Percentiles rank a stretch among this genome's conserved stretches.
phyloP scores from a whole-genome alignment of 257 asterid genomes.

The Haberlea rhodopensis region DNA sequence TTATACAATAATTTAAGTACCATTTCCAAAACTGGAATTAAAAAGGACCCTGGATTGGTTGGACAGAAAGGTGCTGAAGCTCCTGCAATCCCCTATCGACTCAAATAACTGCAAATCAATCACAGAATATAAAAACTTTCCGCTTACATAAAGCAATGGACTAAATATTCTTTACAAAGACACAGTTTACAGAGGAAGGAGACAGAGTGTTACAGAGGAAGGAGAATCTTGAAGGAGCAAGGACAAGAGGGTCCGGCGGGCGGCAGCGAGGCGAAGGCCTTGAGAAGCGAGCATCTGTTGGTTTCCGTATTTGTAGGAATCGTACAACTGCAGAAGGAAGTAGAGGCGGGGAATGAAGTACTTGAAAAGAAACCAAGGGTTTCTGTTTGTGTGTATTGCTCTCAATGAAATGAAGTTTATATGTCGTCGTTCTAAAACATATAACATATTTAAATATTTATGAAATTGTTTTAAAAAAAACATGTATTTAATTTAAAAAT shows the following conservation, averaged over 20 bases:
- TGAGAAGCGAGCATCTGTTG: constrained; percentile 25
- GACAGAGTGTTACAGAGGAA: neutral
- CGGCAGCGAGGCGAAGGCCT: constrained; percentile 17
- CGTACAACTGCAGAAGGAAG: neutral
- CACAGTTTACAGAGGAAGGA: neutral
- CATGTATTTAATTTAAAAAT: no score
- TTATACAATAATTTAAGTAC: constrained; percentile 27
- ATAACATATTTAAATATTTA: no score
- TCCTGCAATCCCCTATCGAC: constrained; percentile 43
- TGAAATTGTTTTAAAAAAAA: no score
- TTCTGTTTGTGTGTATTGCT: no score
- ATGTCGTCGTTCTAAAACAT: no score
- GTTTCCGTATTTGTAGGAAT: constrained; percentile 1
- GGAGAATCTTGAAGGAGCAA: constrained; percentile 1
- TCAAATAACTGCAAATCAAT: constrained; percentile 39
- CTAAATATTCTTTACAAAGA: neutral
- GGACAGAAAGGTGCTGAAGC: constrained; percentile 40
- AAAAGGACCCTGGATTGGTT: constrained; percentile 34
- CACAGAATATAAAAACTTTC: neutral
- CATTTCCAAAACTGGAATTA: constrained; percentile 37
- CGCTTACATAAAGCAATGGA: neutral
- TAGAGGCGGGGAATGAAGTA: neutral
- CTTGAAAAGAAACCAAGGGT: neutral
- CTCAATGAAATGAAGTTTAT: no score
- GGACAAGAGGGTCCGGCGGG: constrained; percentile 24